These are phyloP conservation scores for Pythium grandisporangium DNA, from an alignment of 352 stramenopile genomes.

Conservation along the genomic window DNA sequence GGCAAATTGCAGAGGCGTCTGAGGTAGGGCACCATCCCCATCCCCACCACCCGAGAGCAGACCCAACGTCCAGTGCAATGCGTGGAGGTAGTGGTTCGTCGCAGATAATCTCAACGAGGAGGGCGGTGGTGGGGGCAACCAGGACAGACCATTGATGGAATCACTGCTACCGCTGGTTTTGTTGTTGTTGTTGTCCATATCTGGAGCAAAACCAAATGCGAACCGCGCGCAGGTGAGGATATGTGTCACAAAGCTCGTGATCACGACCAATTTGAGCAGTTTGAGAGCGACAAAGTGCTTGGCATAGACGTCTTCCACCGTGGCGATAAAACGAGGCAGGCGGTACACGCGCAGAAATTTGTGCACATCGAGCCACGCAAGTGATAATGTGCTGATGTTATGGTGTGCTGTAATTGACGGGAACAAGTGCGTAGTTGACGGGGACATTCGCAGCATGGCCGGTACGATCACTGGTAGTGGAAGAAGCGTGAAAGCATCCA, in stretches of 20 bases:
- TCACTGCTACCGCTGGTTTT: slow-evolving; percentile 15
- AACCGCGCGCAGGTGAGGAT: slow-evolving; percentile 35
- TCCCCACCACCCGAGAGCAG: slow-evolving; percentile 43
- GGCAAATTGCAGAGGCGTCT: slow-evolving; percentile 20
- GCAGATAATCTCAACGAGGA: background rate
- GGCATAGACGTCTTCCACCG: slow-evolving; percentile 43
- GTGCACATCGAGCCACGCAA: slow-evolving; percentile 34
- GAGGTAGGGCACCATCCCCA: slow-evolving; percentile 37
- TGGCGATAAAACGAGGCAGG: slow-evolving; percentile 27
- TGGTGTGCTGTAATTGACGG: no score
- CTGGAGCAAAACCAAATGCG: slow-evolving; percentile 18
- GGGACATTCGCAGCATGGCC: background rate
- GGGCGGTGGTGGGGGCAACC: background rate
- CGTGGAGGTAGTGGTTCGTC: slow-evolving; percentile 20
- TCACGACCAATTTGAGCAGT: slow-evolving; percentile 30
- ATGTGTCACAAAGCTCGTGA: slow-evolving; percentile 31
- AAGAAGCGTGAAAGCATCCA: slow-evolving; percentile 31
- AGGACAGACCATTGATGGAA: slow-evolving; percentile 4
- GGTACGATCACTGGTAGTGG: slow-evolving; percentile 21
- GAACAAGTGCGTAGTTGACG: no score
- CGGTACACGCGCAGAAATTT: slow-evolving; percentile 42
- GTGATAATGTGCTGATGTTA: no score
- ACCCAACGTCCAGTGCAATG: slow-evolving; percentile 46
- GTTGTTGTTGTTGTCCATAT: slow-evolving; percentile 6
- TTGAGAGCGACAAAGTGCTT: slow-evolving; percentile 43